A percentile compares a stretch with the other conserved stretches of the same genome.
Evolutionary conservation across 306 rosid species (phyloP).

Genomic region (Cucumis cinereus): DNA sequence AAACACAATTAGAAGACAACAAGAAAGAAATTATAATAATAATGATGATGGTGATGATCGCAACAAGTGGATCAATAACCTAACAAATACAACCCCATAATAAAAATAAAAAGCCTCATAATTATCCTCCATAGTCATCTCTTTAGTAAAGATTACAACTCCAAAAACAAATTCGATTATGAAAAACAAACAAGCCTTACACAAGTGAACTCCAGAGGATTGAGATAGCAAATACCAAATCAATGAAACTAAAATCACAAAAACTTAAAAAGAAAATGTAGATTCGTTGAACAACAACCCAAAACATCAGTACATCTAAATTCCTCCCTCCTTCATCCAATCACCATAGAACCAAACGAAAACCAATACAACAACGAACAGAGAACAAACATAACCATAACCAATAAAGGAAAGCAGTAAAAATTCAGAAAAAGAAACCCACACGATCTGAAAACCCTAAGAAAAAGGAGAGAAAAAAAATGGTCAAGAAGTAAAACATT

Average conservation of each 20-base stretch:
- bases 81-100: neutral
- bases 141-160: neutral
- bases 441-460: constrained; percentile 2
- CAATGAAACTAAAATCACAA: neutral
- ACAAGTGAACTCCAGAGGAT: neutral
- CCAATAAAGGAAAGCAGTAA: neutral
- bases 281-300: neutral
- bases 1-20: neutral
- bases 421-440: neutral
- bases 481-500: neutral
- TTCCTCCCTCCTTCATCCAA: neutral
- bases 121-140: neutral
- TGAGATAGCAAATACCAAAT: neutral
- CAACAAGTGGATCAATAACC: neutral
- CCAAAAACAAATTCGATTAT: neutral
- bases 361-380: neutral
- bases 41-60: neutral
- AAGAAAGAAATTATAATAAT: neutral
- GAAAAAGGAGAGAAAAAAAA: neutral
- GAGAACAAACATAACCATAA: neutral
- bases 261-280: neutral
- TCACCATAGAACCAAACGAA: neutral
- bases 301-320: neutral
- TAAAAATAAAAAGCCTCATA: neutral
- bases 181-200: neutral